Base-by-base conservation (phyloP, 306 rosid genomes). In the Rosa chinensis region DNA sequence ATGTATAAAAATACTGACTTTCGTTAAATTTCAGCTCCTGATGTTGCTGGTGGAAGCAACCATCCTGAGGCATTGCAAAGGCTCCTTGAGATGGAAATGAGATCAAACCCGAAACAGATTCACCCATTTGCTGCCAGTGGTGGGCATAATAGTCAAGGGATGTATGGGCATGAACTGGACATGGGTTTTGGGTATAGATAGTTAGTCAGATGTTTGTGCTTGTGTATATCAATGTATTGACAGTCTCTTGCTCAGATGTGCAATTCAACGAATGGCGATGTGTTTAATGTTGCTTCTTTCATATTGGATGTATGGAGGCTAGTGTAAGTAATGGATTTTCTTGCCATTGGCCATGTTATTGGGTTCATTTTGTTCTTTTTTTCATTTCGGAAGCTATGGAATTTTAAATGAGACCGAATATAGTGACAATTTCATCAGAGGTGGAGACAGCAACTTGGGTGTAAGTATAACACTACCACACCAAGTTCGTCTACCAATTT, bases 81-180 rank as follows among this genome's bases (percentile, higher is more conserved):
- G 94, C 91, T 91, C 66, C 72, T 93, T 7, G 97, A 90, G 88
- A 90, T 93, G 98, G 99, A 92, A 72, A 84, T 87, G n/a, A 87
- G 97, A 84, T 53, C 91, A 69, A 90, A 90, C 10, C 23, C 90
- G 18, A 90, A 90, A 82, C 80, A 74, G 79, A 71, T 66, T 53
- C 88, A 69, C 37, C 87, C 85, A 6, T 81, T 85, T 75, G 78
- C 89, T 32, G 71, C 62, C 23, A 62, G 88, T 4, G 89, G 90
- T 3, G 89, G 91, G 39, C 94, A 79, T 66, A 82, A 74, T 53
- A 80, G 85, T 52, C 92, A 83, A 40, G 89, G 89, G 84, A 81
- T 80, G 74, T 80, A 81, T 10, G 87, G 90, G 74, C 92, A 88
- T 75, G 98, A 90, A 91, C 90, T 95, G 61, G 97, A 90, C 90